Base-by-base conservation (phyloP, 371 early-diverging fungal species). In the Mucor indicus region DNA sequence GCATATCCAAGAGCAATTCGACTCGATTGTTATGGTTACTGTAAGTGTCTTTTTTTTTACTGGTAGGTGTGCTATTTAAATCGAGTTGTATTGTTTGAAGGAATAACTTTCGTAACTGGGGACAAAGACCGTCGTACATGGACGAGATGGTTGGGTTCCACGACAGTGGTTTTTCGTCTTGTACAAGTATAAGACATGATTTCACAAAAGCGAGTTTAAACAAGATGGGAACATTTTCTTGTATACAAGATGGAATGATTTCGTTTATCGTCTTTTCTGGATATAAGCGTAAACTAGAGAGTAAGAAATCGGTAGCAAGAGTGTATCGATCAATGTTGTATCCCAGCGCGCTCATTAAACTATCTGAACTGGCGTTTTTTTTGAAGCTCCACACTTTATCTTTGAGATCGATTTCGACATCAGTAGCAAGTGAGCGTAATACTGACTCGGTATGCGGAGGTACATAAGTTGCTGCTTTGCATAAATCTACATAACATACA, bases 401-500 rank as follows among this genome's bases (percentile, higher is more conserved):
- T 61, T 83, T 84, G 22, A 91, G 61, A 29, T 91, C 90, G 16
- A 70, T 70, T 59, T 90, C 89, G 29, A 87, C 77, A 47, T 86
- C 84, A 1, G 85, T 80, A 1, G 85, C 86, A 41, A 90, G 74
- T 13, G 77, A 63, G 13, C 83, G 69, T 16, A 92, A 55, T 2
- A 85, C 80, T 1, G 80, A 77, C 10, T 81, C 79, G 15, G 85
- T 85, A 5, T 69, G 70, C 25, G 82, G 82, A 38, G 80, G 72
- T 3, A 89, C 79, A 51, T 79, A 88, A 0, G 88, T 84, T 6
- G 83, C 74, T 9, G 90, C 90, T 44, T 84, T 83, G 57, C 84
- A 88, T 0, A 93, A 50, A 50, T 93, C 93, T 1, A 91, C 88
- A 56, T 83, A 89, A 49, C 87, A 88, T 7, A 82, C 72, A 15